These are phyloP conservation scores for Ammopiptanthus mongolicus DNA, from an alignment of 306 rosid species.

Conservation along the genomic window DNA sequence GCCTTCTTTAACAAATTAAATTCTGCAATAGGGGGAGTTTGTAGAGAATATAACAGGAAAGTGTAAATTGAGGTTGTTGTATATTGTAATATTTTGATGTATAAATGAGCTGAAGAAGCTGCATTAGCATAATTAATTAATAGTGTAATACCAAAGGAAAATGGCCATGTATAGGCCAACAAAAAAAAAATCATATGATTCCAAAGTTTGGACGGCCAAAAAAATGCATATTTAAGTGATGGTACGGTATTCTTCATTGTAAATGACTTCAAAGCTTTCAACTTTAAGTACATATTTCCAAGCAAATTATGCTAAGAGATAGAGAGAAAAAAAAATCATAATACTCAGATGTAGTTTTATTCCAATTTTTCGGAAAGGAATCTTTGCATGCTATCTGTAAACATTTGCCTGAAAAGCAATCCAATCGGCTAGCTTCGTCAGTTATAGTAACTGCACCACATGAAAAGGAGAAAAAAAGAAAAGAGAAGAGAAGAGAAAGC, in stretches of 20 bases:
- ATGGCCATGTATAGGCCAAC: neutral
- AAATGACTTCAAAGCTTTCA: neutral
- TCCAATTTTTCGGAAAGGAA: constrained; percentile 22
- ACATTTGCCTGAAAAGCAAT: constrained; percentile 21
- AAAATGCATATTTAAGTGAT: neutral
- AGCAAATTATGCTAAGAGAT: neutral
- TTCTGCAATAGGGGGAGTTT: neutral
- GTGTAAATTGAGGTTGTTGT: neutral
- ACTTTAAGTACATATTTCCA: constrained; percentile 10
- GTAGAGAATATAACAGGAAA: neutral
- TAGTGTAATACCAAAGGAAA: neutral
- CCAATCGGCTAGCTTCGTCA: constrained; percentile 15
- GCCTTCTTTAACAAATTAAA: neutral
- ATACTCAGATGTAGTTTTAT: neutral
- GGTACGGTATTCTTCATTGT: neutral
- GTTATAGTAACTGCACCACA: neutral
- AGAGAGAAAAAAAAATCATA: neutral
- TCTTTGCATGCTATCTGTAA: constrained; percentile 10
- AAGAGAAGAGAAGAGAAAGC: neutral
- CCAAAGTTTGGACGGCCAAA: constrained; percentile 20
- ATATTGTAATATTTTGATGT: neutral
- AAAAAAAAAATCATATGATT: constrained; percentile 6
- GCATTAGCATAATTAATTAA: neutral
- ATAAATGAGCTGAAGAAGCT: neutral
- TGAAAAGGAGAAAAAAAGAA: constrained; percentile 1